Base-by-base conservation (phyloP, 2,329 filamentous ascomycete genomes). In the Arthrinium phaeospermum region DNA sequence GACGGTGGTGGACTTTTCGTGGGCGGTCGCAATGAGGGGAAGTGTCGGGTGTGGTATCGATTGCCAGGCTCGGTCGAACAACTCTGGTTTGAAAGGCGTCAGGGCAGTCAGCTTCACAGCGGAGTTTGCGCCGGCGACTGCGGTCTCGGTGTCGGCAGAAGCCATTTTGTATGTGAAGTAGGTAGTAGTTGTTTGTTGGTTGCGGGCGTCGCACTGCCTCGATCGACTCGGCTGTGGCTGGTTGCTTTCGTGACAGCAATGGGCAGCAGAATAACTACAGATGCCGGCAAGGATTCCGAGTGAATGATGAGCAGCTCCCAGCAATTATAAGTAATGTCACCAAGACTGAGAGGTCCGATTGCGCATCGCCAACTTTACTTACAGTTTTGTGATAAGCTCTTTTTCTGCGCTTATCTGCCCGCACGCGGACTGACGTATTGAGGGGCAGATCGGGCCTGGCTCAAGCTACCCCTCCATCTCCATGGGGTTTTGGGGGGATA, bases 21-120 rank as follows among this genome's bases (percentile, higher is more conserved):
- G 94, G 74, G 94, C 92, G 24, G 96, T 98, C 72, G 96, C 96
- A 78, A 98, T 87, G 73, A 98, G 89, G 4, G 96, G 96, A 27
- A 96, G 91, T 41, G 91, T 92, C 2, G 96, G 95, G 80, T 99
- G 96, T 1, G 95, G 94, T 72, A 91, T 86, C 27, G 94, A 94
- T 75, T 91, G 90, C 96, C 96, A 99, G 78, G 94, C 92, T 77
- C 96, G 94, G 76, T 91, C 87, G 78, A 88, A 87, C 67, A 92
- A 86, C 76, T 90, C 86, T 47, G 87, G 89, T 69, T 85, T 85
- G 79, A 91, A 85, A 53, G 86, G 80, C 4, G 85, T 80, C 19
- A 91, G 84, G 30, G 87, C 83, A 70, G 79, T 78, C 76, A 90
- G 81, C 69, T 72, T 70, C 67, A 77, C 47, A 24, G 53, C 53